Conservation (phyloP, 768 basidiomycete genomes). For the Cystobasidium onofrii region DNA sequence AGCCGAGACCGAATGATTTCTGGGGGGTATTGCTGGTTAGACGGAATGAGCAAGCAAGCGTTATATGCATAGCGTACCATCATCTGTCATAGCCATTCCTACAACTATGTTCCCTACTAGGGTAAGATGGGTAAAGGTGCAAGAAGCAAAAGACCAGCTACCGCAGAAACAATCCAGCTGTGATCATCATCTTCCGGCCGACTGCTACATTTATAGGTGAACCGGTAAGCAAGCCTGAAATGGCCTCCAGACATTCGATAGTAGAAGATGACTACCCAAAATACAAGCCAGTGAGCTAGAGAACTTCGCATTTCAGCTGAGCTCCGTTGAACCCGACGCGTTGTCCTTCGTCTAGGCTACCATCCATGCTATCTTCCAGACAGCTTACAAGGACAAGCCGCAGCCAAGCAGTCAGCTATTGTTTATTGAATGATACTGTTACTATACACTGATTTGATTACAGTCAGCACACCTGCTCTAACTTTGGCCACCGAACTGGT, state of each 20-base stretch:
- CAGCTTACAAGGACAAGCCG: conserved; percentile 3
- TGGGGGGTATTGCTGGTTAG: not conserved
- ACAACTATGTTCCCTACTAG: too few relatives aligned
- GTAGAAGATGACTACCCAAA: not conserved
- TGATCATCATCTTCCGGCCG: not conserved
- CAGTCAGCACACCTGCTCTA: conserved; percentile 20
- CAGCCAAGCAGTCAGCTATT: conserved; percentile 4
- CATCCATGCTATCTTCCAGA: conserved; percentile 10
- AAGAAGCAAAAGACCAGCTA: too few relatives aligned
- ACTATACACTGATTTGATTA: not conserved
- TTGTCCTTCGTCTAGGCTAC: conserved; percentile 2
- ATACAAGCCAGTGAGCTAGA: not conserved
- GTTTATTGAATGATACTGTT: too few relatives aligned
- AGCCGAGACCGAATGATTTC: conserved; percentile 29
- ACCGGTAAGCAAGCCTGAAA: not conserved
- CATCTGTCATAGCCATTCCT: conserved; percentile 24
- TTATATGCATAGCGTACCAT: too few relatives aligned
- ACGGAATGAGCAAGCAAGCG: too few relatives aligned
- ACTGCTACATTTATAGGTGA: too few relatives aligned
- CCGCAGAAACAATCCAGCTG: too few relatives aligned
- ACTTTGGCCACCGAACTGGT: conserved; percentile 12
- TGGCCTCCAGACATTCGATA: not conserved
- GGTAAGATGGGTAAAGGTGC: too few relatives aligned
- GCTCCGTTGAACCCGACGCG: not conserved
- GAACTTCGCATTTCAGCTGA: not conserved